Conservation (phyloP, 2,329 filamentous ascomycete species). For the Microsporum audouinii region DNA sequence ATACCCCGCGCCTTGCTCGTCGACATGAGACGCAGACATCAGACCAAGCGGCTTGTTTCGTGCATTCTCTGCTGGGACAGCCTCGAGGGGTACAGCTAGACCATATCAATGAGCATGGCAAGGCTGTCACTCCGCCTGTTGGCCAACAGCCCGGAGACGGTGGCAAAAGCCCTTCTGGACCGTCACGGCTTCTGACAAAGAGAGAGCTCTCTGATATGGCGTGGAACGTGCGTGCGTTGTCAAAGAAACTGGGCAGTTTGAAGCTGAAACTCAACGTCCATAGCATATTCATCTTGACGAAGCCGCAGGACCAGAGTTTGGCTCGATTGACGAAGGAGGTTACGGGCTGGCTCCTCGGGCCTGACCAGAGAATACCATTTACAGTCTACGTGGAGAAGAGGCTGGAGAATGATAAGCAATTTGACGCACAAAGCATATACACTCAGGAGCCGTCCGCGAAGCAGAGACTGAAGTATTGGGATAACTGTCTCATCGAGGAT, state of each 20-base stretch:
- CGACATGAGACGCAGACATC: conserved; percentile 26
- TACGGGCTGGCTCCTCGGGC: conserved; percentile 66
- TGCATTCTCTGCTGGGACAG: conserved; percentile 47
- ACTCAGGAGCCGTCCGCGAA: conserved; percentile 46
- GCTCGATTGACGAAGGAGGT: conserved; percentile 67
- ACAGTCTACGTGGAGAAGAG: conserved; percentile 72
- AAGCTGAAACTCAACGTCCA: conserved; percentile 69
- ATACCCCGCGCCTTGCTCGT: conserved; percentile 30
- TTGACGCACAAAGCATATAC: conserved; percentile 60
- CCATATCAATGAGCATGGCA: conserved; percentile 17
- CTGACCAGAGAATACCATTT: conserved; percentile 56
- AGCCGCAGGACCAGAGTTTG: conserved; percentile 74
- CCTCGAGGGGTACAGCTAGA: conserved; percentile 15
- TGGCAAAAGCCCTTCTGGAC: conserved; percentile 29
- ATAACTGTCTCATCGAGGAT: conserved; percentile 61
- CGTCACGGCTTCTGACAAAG: conserved; percentile 77
- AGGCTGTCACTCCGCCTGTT: background rate
- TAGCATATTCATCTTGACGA: conserved; percentile 79
- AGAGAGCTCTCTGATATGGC: conserved; percentile 95
- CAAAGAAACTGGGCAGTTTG: conserved; percentile 72
- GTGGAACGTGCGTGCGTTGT: conserved; percentile 83
- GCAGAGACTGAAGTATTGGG: conserved; percentile 68
- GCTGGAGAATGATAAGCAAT: conserved; percentile 57
- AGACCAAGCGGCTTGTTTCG: conserved; percentile 38
- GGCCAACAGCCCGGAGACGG: background rate